A percentile compares a stretch with the other conserved stretches of the same genome.
Evolutionary conservation across 305 asterid species (phyloP).

Genomic region (Solanum hybrid): DNA sequence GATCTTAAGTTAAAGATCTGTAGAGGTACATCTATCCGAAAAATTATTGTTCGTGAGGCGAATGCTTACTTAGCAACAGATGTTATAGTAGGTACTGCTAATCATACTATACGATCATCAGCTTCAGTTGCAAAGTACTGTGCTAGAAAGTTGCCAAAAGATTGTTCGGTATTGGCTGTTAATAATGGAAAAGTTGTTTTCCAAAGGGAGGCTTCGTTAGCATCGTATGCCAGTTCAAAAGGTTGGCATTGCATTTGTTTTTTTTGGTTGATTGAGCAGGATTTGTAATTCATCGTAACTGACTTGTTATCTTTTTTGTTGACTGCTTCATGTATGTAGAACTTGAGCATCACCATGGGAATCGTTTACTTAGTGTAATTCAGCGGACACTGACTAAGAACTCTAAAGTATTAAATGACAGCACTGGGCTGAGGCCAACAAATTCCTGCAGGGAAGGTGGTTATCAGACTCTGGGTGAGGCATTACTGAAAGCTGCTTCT

Average conservation of each 20-base stretch:
- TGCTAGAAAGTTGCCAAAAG: slow-evolving; percentile 62
- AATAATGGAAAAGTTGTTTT: slow-evolving; percentile 68
- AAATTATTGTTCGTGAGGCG: slow-evolving; percentile 79
- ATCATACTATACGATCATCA: slow-evolving; percentile 59
- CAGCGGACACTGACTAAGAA: slow-evolving; percentile 66
- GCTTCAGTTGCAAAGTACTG: slow-evolving; percentile 80
- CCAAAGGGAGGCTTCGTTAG: slow-evolving; percentile 41
- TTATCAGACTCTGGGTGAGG: slow-evolving; percentile 27
- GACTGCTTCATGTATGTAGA: slow-evolving; percentile 32
- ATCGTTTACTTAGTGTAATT: slow-evolving; percentile 50
- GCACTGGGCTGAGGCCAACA: slow-evolving; percentile 19
- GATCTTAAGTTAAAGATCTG: slow-evolving; percentile 94
- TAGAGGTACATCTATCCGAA: slow-evolving; percentile 66
- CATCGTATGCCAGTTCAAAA: slow-evolving; percentile 27
- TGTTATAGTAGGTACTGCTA: slow-evolving; percentile 68
- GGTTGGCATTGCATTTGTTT: slow-evolving; percentile 29
- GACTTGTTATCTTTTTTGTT: neutral
- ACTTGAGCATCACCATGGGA: slow-evolving; percentile 38
- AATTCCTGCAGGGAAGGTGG: slow-evolving; percentile 30
- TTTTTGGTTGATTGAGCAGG: neutral
- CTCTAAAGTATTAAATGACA: slow-evolving; percentile 35
- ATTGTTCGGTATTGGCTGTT: slow-evolving; percentile 66
- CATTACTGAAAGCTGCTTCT: slow-evolving; percentile 10
- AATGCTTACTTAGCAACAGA: slow-evolving; percentile 57
- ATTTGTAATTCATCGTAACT: neutral